Evolutionary conservation across 768 basidiomycete genomes (phyloP).

Genomic region (Mycena chlorophos): DNA sequence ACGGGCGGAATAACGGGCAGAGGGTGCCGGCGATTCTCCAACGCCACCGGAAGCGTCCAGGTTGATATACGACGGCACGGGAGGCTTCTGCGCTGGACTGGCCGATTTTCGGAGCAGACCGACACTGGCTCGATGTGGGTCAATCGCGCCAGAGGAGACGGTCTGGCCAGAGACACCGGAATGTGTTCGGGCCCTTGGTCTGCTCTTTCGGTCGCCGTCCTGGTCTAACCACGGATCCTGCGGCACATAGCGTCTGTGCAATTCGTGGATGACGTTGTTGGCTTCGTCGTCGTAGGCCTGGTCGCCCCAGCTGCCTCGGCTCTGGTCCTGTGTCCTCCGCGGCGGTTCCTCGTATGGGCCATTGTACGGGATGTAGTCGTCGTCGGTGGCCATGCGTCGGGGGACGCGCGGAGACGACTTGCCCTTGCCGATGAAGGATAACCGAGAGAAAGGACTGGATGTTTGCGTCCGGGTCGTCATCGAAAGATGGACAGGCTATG

Average conservation of each 20-base stretch:
- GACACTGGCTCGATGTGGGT: conserved; percentile 35
- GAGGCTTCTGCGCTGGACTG: conserved; percentile 29
- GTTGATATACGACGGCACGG: conserved; percentile 44
- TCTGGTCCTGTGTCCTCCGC: conserved; percentile 30
- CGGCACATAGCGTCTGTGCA: conserved; percentile 31
- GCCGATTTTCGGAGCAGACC: conserved; percentile 34
- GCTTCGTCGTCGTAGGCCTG: conserved; percentile 32
- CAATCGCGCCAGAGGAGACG: conserved; percentile 38
- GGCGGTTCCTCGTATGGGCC: conserved; percentile 54
- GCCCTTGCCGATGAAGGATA: conserved; percentile 17
- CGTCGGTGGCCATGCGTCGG: conserved; percentile 35
- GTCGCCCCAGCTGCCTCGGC: conserved; percentile 44
- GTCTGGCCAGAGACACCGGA: conserved; percentile 47
- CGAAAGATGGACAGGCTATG: conserved; percentile 1
- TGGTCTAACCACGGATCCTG: conserved; percentile 17
- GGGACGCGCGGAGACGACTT: conserved; percentile 4
- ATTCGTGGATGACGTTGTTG: conserved; percentile 30
- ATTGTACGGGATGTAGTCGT: conserved; percentile 68
- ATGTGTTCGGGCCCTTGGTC: conserved; percentile 36
- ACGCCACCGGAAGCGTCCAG: conserved; percentile 57
- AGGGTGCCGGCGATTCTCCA: conserved; percentile 61
- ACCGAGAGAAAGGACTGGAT: conserved; percentile 14
- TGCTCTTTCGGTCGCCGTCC: conserved; percentile 26
- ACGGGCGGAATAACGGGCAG: conserved; percentile 28
- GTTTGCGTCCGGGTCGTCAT: conserved; percentile 21